Evolutionary conservation across 1,284 basidiomycete genomes (phyloP), one percentile per base, ranked within the genome.

Genomic region (Ceratobasidium sp.): DNA sequence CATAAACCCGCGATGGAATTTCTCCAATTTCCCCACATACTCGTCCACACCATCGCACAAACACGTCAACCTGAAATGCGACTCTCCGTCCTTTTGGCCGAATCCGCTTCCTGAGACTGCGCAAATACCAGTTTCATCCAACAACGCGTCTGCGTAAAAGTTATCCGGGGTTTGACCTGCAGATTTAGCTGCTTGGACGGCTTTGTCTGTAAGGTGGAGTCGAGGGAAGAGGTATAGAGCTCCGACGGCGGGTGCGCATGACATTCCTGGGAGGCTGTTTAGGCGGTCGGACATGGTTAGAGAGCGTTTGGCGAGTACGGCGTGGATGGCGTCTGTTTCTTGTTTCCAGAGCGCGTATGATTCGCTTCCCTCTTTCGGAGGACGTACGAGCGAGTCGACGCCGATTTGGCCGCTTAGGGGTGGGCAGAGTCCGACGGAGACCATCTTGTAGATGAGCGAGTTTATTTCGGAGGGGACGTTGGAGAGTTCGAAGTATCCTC

Each of bases 381-480:
- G 95, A 51, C 92, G 89, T 51, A 98, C 93, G 86, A 98, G 90
- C 78, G 90, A 91, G 83, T 98, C 97, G 15, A 98, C 93, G 65
- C 93, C 95, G 81, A 98, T 90, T 84, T 97, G 94, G 27, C 96
- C 97, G 2, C 90, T 87, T 5, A 98, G 86, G 1, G 96, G 93
- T 24, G 97, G 95, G 83, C 96, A 98, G 22, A 98, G 87, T 9
- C 89, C 88, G 74, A 98, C 94, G 78, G 89, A 92, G 65, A 95
- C 94, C 91, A 98, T 95, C 86, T 98, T 98, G 87, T 98, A 98
- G 75, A 98, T 89, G 81, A 94, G 88, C 44, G 93, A 94, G 76
- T 92, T 85, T 76, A 97, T 87, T 27, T 94, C 91, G 14, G 89
- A 84, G 17, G 86, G 81, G 78, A 98, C 86, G 84, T 98, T 98